Conservation (phyloP, 805 yeast species). For the Barnettozyma salicaria region DNA sequence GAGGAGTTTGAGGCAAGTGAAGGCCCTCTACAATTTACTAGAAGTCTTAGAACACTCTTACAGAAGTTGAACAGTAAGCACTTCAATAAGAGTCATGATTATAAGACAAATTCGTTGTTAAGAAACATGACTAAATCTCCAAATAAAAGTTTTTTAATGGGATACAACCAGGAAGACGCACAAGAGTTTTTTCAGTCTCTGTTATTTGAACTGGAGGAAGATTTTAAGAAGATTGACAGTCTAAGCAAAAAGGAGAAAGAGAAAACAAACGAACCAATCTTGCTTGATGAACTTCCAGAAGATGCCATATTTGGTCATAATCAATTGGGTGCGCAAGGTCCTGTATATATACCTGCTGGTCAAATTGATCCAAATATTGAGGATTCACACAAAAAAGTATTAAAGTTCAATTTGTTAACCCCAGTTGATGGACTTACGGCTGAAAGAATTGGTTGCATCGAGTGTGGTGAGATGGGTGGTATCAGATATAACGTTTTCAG, state of each 20-base stretch:
- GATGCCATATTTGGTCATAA: slow-evolving; percentile 37
- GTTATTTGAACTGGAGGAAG: slow-evolving; percentile 59
- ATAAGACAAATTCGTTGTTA: slow-evolving; percentile 53
- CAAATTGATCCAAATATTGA: slow-evolving; percentile 69
- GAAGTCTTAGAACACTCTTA: slow-evolving; percentile 45
- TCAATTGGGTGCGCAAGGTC: slow-evolving; percentile 51
- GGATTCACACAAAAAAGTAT: slow-evolving; percentile 38
- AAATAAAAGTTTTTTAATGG: slow-evolving; percentile 66
- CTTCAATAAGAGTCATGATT: slow-evolving; percentile 49
- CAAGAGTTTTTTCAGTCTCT: slow-evolving; percentile 89
- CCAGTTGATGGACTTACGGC: slow-evolving; percentile 91
- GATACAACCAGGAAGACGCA: slow-evolving; percentile 94
- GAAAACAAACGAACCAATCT: slow-evolving; percentile 22
- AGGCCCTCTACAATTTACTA: slow-evolving; percentile 41
- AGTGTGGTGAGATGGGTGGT: slow-evolving; percentile 93
- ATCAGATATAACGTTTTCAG: slow-evolving; percentile 74
- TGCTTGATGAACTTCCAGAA: slow-evolving; percentile 27
- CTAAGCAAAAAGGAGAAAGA: slow-evolving; percentile 1
- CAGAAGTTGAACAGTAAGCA: slow-evolving; percentile 49
- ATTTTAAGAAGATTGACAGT: slow-evolving; percentile 33
- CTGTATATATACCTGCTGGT: slow-evolving; percentile 62
- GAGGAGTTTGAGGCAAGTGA: slow-evolving; percentile 16
- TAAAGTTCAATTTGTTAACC: slow-evolving; percentile 57
- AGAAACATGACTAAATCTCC: slow-evolving; percentile 75
- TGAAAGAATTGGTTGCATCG: slow-evolving; percentile 83